Evolutionary conservation across 768 basidiomycete species (phyloP).

Genomic region (Naematelia encephala): DNA sequence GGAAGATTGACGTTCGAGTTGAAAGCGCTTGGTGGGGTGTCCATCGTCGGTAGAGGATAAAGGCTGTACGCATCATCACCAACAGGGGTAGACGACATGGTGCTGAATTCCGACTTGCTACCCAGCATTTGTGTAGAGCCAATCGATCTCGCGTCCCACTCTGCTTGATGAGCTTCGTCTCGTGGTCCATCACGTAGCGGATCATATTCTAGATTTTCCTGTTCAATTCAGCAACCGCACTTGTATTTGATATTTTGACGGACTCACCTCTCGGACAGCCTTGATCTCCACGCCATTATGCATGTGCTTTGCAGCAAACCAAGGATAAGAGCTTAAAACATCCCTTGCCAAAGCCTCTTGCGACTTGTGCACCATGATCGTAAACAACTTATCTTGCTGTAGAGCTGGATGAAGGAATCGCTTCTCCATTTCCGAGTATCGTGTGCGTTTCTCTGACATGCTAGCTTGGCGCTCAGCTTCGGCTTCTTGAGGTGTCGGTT

Average conservation of each 20-base stretch:
- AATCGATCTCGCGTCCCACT: conserved; percentile 81
- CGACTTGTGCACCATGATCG: conserved; percentile 52
- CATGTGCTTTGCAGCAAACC: conserved; percentile 42
- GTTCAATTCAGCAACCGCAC: conserved; percentile 14
- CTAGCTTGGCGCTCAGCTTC: conserved; percentile 64
- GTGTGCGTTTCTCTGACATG: conserved; percentile 70
- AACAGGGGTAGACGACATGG: conserved; percentile 6
- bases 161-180: conserved; percentile 56
- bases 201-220: conserved; percentile 52
- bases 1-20: conserved; percentile 26
- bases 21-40: conserved; percentile 15
- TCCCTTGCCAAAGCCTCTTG: conserved; percentile 51
- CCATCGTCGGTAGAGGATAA: conserved; percentile 28
- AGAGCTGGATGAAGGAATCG: conserved; percentile 95
- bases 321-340: conserved; percentile 47
- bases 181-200: conserved; percentile 39
- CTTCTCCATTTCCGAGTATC: conserved; percentile 77
- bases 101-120: conserved; percentile 23
- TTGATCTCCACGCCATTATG: conserved; percentile 45
- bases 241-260: conserved; percentile 2
- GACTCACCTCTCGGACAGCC: conserved; percentile 45
- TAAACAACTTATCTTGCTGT: conserved; percentile 68
- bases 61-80: conserved; percentile 17
- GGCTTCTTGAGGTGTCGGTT: conserved; percentile 58
- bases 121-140: conserved; percentile 50